Percentiles rank a stretch among this genome's conserved stretches.
Conservation (phyloP, 345 rosid species). For the Rhodomyrtus tomentosa region DNA sequence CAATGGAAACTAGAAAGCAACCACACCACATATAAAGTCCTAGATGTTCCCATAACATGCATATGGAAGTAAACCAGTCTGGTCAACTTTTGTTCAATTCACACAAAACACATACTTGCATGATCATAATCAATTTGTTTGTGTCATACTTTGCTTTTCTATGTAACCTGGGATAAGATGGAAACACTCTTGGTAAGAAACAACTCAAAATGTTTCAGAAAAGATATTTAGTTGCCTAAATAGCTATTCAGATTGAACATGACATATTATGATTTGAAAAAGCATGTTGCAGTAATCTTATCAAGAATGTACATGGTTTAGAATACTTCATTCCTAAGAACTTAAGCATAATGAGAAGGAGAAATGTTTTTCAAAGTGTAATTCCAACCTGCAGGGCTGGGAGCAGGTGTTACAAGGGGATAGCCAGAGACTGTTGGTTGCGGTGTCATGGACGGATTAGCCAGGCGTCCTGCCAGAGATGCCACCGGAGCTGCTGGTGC, state of each 20-base stretch:
- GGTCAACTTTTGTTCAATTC: not conserved
- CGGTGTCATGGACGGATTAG: slow-evolving; percentile 49
- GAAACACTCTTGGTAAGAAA: not conserved
- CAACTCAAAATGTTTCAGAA: not conserved
- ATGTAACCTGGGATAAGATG: not conserved
- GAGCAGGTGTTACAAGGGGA: slow-evolving; percentile 12
- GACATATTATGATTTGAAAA: not conserved
- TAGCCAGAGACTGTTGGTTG: slow-evolving; percentile 61
- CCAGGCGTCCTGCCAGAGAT: slow-evolving; percentile 76
- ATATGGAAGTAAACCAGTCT: not conserved
- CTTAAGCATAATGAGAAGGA: not conserved
- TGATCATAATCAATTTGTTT: not conserved
- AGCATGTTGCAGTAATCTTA: not conserved
- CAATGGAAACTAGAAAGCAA: not conserved
- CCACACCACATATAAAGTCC: not conserved
- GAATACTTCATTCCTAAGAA: not conserved
- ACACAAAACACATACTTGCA: not conserved
- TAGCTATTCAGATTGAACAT: not conserved
- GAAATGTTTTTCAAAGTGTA: not conserved
- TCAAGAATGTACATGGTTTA: not conserved
- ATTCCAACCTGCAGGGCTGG: not conserved
- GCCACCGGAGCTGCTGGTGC: slow-evolving; percentile 42
- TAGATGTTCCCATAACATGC: not conserved
- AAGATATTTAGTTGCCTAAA: not conserved
- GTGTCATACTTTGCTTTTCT: not conserved